A percentile compares a stretch with the other conserved stretches of the same genome.
phyloP scores from a whole-genome alignment of 176 grass and related monocot species.

The Bolboschoenus planiculmis region DNA sequence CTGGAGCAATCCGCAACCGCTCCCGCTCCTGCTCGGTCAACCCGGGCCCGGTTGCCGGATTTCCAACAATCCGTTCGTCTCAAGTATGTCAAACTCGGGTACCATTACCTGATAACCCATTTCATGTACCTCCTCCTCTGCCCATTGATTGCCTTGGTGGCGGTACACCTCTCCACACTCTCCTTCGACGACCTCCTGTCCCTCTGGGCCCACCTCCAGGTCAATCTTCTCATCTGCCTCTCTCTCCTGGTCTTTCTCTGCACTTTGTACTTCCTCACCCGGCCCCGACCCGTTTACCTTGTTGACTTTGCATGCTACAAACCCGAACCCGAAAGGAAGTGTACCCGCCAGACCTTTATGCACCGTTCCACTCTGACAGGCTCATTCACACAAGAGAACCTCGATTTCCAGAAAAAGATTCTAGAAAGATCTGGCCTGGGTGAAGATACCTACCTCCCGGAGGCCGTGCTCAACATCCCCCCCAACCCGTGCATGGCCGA shows the following conservation, averaged over 20 bases:
- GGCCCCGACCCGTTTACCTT: slow-evolving; percentile 57
- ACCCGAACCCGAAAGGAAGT: slow-evolving; percentile 35
- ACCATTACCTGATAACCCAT: slow-evolving; percentile 94
- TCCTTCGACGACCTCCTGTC: slow-evolving; percentile 43
- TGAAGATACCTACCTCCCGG: slow-evolving; percentile 64
- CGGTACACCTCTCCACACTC: slow-evolving; percentile 62
- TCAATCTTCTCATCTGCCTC: slow-evolving; percentile 69
- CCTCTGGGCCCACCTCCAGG: slow-evolving; percentile 55
- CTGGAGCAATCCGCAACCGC: not conserved
- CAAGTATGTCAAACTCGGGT: slow-evolving; percentile 95
- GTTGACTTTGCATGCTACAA: slow-evolving; percentile 88
- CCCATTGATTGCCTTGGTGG: slow-evolving; percentile 38
- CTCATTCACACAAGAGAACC: slow-evolving; percentile 48
- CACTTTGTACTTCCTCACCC: slow-evolving; percentile 64
- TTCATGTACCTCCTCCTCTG: slow-evolving; percentile 74
- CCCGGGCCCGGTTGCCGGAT: slow-evolving; percentile 45
- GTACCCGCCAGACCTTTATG: slow-evolving; percentile 59
- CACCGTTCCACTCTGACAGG: slow-evolving; percentile 38
- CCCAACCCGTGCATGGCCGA: slow-evolving; percentile 60
- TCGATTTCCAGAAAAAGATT: slow-evolving; percentile 86
- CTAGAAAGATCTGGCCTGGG: slow-evolving; percentile 66
- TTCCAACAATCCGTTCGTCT: slow-evolving; percentile 87
- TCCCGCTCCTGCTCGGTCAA: slow-evolving; percentile 6
- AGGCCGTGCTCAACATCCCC: slow-evolving; percentile 44
- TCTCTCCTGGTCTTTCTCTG: slow-evolving; percentile 68